Evolutionary conservation across 2,329 filamentous ascomycete genomes (phyloP), one percentile per base, ranked within the genome.

Genomic region (Penicillium sp.): DNA sequence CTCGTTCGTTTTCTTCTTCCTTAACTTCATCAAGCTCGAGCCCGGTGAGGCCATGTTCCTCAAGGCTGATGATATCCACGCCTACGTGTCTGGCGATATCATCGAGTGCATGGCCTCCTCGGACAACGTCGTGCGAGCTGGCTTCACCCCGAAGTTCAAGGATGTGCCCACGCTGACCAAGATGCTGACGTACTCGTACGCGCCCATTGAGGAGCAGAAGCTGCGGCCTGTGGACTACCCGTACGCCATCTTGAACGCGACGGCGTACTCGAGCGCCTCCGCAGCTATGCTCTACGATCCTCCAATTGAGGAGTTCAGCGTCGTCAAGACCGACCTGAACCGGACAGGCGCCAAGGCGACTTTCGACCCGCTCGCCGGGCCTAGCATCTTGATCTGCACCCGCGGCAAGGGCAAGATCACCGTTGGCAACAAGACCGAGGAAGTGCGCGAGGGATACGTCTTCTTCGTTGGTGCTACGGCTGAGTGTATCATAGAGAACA

Each of bases 71-170:
- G 94, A 97, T 67, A 97, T 97, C 64, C 94, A 99, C 71, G 94
- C 94, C 44, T 99, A 99, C 51, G 75, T 77, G 40, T 76, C 74
- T 5, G 75, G 75, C 30, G 92, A 99, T 67, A 96, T 99, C 62
- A 91, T 99, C 69, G 94, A 99, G 75, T 99, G 94, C 79, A 99
- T 99, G 94, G 94, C 94, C 0, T 88, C 90, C 8, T 95, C 90
- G n/a, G 94, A 99, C 80, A 99, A 99, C 61, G 94, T 99, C 31
- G 92, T 99, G 46, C 90, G 94, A 50, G 94, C 94, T 0, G 94
- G 94, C 39, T 94, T 99, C 74, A 99, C 94, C 0, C 94, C 94
- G 50, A 99, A 99, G 71, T 99, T 96, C 81, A 96, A 97, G 76
- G 94, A 99, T 63, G 90, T 97, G 20, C 76, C 85, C 48, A 97